phyloP scores from a whole-genome alignment of 2,329 filamentous ascomycete species.

The Reticulascus tulasneorum region DNA sequence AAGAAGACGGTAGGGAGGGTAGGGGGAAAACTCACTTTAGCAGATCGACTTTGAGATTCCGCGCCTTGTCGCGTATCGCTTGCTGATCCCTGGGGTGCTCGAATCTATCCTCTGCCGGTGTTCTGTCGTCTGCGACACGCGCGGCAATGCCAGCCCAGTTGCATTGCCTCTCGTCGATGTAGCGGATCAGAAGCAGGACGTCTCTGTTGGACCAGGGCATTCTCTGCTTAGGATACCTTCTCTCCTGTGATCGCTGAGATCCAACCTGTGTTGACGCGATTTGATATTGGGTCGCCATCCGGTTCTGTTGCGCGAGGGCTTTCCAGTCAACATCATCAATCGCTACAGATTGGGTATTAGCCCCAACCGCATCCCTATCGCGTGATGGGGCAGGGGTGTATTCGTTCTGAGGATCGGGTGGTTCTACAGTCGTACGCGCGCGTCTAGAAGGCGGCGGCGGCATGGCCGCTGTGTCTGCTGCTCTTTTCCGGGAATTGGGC shows the following conservation, averaged over 20 bases:
- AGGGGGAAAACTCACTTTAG: conserved; percentile 31
- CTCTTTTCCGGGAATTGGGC: conserved; percentile 15
- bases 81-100: conserved; percentile 47
- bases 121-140: conserved; percentile 10
- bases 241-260: no score
- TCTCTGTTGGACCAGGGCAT: conserved; percentile 40
- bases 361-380: no score
- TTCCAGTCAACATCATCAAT: no score
- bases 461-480: conserved; percentile 19
- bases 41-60: conserved; percentile 51
- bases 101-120: conserved; percentile 26
- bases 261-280: no score
- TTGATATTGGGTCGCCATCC: no score
- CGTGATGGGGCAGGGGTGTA: no score
- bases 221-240: conserved; percentile 24
- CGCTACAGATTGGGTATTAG: no score
- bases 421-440: neutral
- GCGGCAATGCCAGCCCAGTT: conserved; percentile 33
- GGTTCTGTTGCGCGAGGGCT: no score
- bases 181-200: conserved; percentile 33
- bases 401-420: no score
- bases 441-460: conserved; percentile 10
- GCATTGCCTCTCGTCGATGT: conserved; percentile 33
- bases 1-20: neutral
- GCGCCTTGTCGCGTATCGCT: conserved; percentile 55